Percentiles rank a stretch among this genome's conserved stretches.
phyloP scores from a whole-genome alignment of 306 rosid genomes.

The Albizia julibrissin region DNA sequence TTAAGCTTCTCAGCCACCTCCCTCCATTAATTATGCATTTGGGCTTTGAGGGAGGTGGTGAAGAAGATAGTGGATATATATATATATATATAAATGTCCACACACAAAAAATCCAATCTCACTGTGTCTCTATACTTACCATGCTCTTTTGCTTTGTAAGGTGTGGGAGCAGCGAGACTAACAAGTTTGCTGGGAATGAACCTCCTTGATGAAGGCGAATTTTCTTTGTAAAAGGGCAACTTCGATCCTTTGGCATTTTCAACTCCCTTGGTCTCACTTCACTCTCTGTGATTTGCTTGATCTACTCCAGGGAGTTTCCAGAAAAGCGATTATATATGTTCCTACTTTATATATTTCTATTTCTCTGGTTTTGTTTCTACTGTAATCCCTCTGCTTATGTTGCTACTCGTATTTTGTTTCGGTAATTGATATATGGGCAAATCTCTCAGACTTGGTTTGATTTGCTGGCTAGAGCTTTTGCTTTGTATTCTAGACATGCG shows the following conservation, averaged over 20 bases:
- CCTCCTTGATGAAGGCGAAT: slow-evolving; percentile 49
- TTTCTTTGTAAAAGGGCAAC: slow-evolving; percentile 77
- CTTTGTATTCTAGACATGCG: neutral
- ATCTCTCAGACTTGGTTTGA: neutral
- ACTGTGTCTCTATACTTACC: neutral
- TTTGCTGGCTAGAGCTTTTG: neutral
- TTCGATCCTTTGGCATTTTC: slow-evolving; percentile 89
- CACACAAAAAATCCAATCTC: neutral
- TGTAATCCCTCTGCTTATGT: slow-evolving; percentile 21
- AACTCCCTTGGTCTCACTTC: slow-evolving; percentile 35
- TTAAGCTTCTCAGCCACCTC: slow-evolving; percentile 36
- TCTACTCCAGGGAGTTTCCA: slow-evolving; percentile 33
- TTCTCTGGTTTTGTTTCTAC: neutral
- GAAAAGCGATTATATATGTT: neutral
- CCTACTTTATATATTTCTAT: neutral
- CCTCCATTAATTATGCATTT: slow-evolving; percentile 23
- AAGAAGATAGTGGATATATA: slow-evolving; percentile 11
- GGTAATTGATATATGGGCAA: neutral
- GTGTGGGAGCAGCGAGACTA: slow-evolving; percentile 12
- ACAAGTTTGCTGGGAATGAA: slow-evolving; percentile 41
- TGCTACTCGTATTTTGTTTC: neutral
- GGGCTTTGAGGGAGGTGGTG: slow-evolving; percentile 25
- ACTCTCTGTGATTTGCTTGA: slow-evolving; percentile 23
- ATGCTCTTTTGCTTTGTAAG: slow-evolving; percentile 5
- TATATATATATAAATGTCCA: neutral